phyloP scores from a whole-genome alignment of 768 basidiomycete genomes.

The Mycena amicta region DNA sequence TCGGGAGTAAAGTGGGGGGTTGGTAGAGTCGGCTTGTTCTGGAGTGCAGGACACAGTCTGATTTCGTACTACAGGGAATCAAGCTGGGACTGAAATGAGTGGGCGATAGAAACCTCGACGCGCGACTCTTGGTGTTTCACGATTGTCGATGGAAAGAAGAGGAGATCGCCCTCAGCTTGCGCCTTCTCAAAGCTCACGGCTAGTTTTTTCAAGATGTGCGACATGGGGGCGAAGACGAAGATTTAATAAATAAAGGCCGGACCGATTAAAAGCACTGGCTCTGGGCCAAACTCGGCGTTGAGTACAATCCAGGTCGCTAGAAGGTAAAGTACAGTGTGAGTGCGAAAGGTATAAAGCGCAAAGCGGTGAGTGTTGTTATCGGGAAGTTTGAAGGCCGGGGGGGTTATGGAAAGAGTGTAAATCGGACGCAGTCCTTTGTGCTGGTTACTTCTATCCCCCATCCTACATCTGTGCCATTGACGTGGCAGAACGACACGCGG shows the following conservation, averaged over 20 bases:
- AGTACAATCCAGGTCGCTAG: background rate
- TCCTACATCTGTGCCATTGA: slow-evolving; percentile 13
- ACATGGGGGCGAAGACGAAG: slow-evolving; percentile 27
- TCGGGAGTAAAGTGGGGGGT: slow-evolving; percentile 40
- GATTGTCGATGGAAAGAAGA: slow-evolving; percentile 78
- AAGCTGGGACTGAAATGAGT: background rate
- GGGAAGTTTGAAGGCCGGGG: slow-evolving; percentile 2
- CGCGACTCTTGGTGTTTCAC: slow-evolving; percentile 61
- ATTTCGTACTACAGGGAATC: slow-evolving; percentile 73
- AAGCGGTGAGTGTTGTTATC: background rate
- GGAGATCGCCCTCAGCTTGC: slow-evolving; percentile 61
- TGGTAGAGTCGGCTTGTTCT: slow-evolving; percentile 68
- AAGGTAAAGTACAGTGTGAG: background rate
- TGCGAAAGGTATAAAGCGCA: background rate
- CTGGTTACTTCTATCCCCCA: slow-evolving; percentile 18
- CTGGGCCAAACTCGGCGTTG: background rate
- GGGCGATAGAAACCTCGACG: slow-evolving; percentile 52
- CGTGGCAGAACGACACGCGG: slow-evolving; percentile 7
- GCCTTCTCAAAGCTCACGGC: slow-evolving; percentile 62
- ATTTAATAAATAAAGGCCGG: background rate
- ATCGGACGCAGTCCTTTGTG: slow-evolving; percentile 31
- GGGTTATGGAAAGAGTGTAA: slow-evolving; percentile 24
- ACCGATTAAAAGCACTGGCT: slow-evolving; percentile 1
- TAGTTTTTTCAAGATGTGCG: slow-evolving; percentile 58
- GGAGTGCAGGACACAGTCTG: slow-evolving; percentile 80